Evolutionary conservation across 176 grass and related monocot species (phyloP).

Genomic region (Panicum miliaceum): DNA sequence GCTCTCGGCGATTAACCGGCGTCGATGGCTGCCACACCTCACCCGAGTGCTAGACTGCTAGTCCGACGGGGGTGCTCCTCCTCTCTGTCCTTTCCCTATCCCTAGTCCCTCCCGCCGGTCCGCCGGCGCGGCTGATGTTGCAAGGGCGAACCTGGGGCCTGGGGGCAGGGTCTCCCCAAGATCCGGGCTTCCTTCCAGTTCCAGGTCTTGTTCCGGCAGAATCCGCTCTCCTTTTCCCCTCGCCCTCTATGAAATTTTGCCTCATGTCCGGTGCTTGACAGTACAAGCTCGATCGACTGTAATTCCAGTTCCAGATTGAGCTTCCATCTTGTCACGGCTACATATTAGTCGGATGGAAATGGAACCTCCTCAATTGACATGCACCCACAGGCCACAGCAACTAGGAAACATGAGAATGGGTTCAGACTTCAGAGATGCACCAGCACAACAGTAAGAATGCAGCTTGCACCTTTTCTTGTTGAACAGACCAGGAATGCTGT

Average conservation of each 20-base stretch:
- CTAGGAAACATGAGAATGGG: neutral
- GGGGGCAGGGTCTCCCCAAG: neutral
- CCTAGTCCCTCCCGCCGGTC: neutral
- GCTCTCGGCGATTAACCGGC: too few species aligned
- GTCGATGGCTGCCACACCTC: too few species aligned
- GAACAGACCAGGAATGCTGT: neutral
- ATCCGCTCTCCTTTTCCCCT: neutral
- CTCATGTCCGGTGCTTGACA: neutral
- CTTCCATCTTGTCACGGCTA: neutral
- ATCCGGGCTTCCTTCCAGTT: constrained; percentile 2
- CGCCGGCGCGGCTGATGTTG: neutral
- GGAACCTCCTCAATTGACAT: neutral
- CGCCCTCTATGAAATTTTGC: neutral
- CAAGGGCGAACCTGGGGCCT: neutral
- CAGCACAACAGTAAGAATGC: neutral
- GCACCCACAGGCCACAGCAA: too few species aligned
- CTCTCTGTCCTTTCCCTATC: neutral
- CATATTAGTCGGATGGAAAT: neutral
- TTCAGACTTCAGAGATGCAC: neutral
- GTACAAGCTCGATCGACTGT: neutral
- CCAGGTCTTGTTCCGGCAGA: neutral
- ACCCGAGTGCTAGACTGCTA: too few species aligned
- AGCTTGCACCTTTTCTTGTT: neutral
- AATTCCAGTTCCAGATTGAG: neutral
- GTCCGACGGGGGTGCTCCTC: too few species aligned